Percentiles rank a stretch among this genome's conserved stretches.
phyloP scores from a whole-genome alignment of 805 yeast species.

The Yarrowia sp. region DNA sequence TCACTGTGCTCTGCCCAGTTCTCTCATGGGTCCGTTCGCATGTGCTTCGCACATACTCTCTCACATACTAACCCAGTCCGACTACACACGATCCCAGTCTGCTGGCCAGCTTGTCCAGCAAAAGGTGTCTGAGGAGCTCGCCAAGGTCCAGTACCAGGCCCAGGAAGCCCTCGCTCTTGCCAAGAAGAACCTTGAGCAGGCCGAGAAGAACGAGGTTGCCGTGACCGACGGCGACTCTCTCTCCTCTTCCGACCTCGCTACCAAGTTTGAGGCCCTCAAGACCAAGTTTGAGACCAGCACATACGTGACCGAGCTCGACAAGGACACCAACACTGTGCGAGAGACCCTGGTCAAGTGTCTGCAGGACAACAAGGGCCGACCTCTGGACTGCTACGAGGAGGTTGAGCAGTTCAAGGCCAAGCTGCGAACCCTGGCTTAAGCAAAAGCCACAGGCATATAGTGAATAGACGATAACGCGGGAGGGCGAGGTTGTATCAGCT shows the following conservation, averaged over 20 bases:
- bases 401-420: slow-evolving; percentile 46
- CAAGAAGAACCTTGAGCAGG: slow-evolving; percentile 36
- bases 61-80: slow-evolving; percentile 44
- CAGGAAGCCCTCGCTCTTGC: slow-evolving; percentile 45
- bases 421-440: slow-evolving; percentile 23
- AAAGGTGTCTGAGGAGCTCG: slow-evolving; percentile 49
- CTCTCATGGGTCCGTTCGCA: neutral
- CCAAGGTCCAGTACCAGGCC: slow-evolving; percentile 47
- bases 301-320: slow-evolving; percentile 46
- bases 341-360: slow-evolving; percentile 48
- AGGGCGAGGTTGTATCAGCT: too few species aligned
- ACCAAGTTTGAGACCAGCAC: slow-evolving; percentile 48
- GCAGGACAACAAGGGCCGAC: slow-evolving; percentile 46
- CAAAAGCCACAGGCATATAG: neutral
- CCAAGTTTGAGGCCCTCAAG: slow-evolving; percentile 47
- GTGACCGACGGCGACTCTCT: slow-evolving; percentile 40
- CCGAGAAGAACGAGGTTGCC: slow-evolving; percentile 41
- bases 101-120: slow-evolving; percentile 50
- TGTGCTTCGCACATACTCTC: neutral
- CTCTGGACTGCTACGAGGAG: slow-evolving; percentile 49
- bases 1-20: too few species aligned
- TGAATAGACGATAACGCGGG: neutral
- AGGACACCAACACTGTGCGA: slow-evolving; percentile 46
- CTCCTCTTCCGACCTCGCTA: slow-evolving; percentile 44
- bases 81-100: slow-evolving; percentile 50